phyloP scores from a whole-genome alignment of 1,139 yeast species.

The Protomyces gravidus region DNA sequence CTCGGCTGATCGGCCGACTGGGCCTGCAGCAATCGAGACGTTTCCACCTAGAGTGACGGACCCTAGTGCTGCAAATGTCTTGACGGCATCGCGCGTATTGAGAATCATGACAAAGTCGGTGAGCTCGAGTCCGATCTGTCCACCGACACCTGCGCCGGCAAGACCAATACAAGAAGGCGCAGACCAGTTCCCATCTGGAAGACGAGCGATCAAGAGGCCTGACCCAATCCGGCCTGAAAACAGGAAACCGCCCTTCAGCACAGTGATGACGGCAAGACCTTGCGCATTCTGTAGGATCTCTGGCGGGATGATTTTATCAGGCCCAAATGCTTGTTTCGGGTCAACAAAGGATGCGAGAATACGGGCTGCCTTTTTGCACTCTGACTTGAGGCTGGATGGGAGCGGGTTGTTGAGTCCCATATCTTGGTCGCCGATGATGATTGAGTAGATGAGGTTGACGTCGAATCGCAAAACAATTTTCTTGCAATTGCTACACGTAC shows the following conservation, averaged over 20 bases:
- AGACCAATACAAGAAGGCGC: constrained; percentile 94
- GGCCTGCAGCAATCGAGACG: constrained; percentile 96
- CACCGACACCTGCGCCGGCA: constrained; percentile 89
- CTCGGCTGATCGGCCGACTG: constrained; percentile 94
- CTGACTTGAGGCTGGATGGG: constrained; percentile 83
- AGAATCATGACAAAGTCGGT: constrained; percentile 94
- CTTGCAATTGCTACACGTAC: not conserved
- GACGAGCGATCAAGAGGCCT: constrained; percentile 87
- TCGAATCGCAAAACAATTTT: not conserved
- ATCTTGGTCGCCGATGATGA: too few species aligned
- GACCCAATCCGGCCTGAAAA: constrained; percentile 98
- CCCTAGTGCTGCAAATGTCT: constrained; percentile 89
- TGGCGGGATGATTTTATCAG: constrained; percentile 65
- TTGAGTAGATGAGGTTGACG: not conserved
- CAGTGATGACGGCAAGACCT: constrained; percentile 87
- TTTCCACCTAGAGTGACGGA: constrained; percentile 94
- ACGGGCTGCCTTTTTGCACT: constrained; percentile 76
- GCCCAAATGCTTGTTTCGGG: constrained; percentile 29
- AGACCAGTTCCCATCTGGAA: constrained; percentile 94
- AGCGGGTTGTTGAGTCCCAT: constrained; percentile 91
- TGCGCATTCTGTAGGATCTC: constrained; percentile 81
- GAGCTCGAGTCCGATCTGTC: constrained; percentile 92
- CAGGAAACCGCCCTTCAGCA: constrained; percentile 76
- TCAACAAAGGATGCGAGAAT: constrained; percentile 27
- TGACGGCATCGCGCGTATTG: constrained; percentile 82